Evolutionary conservation across 768 basidiomycete genomes (phyloP).

Genomic region (Podaxis pistillaris): DNA sequence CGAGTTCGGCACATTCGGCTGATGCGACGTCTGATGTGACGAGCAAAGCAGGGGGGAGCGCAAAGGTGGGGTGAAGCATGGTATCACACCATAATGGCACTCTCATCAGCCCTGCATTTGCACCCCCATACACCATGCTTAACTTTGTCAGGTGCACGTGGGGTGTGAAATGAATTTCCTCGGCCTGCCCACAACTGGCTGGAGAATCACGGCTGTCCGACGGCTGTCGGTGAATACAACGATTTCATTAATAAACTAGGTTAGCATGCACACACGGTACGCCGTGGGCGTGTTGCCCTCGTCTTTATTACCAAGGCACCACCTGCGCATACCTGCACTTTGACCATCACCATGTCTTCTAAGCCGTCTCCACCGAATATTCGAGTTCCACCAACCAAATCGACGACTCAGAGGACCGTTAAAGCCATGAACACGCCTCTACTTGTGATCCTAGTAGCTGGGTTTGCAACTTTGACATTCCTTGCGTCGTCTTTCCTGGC

Average conservation of each 20-base stretch:
- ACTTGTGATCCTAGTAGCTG: conserved; percentile 12
- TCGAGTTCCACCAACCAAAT: not conserved
- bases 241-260: conserved; percentile 1
- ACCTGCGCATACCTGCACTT: not conserved
- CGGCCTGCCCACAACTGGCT: not conserved
- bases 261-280: conserved; percentile 7
- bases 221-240: not conserved
- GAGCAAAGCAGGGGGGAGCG: no score
- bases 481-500: conserved; percentile 9
- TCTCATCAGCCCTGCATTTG: not conserved
- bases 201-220: not conserved
- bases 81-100: not conserved
- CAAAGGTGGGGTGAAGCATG: no score
- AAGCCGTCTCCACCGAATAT: conserved; percentile 4
- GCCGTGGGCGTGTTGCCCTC: not conserved
- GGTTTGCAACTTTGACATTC: conserved; percentile 13
- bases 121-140: not conserved
- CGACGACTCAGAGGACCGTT: not conserved
- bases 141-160: not conserved
- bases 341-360: conserved; percentile 4
- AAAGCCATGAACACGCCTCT: conserved; percentile 3
- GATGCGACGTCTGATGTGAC: no score
- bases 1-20: no score
- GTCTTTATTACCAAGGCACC: conserved; percentile 3
- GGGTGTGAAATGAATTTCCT: not conserved